These are phyloP conservation scores for Pichia sp. DNA, from an alignment of 1,139 yeast species.

Conservation along the genomic window DNA sequence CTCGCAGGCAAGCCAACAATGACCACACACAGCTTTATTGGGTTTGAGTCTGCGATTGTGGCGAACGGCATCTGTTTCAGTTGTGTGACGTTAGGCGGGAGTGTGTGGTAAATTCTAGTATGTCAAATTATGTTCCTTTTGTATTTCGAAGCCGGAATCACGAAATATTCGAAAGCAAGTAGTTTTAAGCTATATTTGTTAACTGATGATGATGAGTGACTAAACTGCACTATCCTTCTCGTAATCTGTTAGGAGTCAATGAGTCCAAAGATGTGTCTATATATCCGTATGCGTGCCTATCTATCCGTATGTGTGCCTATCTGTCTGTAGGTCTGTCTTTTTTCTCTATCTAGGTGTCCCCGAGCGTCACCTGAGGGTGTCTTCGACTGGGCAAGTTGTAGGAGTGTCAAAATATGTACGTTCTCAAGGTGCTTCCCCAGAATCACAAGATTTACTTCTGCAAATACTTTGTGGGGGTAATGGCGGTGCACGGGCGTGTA, in stretches of 20 bases:
- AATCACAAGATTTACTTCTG: not conserved
- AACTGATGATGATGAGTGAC: no score
- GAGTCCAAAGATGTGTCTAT: not conserved
- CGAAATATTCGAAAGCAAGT: no score
- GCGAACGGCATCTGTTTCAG: conserved; percentile 59
- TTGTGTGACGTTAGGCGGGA: not conserved
- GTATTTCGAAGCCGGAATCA: no score
- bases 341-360: not conserved
- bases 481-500: not conserved
- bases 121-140: not conserved
- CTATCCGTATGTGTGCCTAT: not conserved
- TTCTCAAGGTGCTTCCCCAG: conserved; percentile 1
- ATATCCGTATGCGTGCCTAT: not conserved
- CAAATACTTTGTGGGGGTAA: not conserved
- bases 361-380: not conserved
- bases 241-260: not conserved
- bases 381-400: not conserved
- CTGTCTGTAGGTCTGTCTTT: not conserved
- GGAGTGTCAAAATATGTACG: not conserved
- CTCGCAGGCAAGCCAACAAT: conserved; percentile 75
- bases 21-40: conserved; percentile 68
- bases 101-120: not conserved
- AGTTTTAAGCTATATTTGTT: no score
- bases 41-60: conserved; percentile 66
- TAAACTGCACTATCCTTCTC: not conserved